Evolutionary conservation across 2,329 filamentous ascomycete genomes (phyloP).

Genomic region (Ambrosiella xylebori): DNA sequence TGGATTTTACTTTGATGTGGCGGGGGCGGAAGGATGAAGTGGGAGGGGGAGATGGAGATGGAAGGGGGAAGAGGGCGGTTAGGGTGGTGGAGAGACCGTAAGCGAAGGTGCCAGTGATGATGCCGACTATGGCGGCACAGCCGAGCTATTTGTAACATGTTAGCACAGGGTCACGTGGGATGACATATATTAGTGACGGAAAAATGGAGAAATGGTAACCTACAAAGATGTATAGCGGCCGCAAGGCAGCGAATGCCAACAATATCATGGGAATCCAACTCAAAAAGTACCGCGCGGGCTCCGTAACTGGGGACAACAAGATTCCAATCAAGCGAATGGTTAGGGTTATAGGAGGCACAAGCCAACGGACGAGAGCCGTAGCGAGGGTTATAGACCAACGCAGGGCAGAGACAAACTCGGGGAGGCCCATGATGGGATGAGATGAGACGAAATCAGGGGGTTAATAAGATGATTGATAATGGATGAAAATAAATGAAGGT

Average conservation of each 20-base stretch:
- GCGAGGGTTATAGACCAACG: no score
- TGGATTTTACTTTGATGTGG: background rate
- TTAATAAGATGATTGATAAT: no score
- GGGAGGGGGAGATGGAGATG: background rate
- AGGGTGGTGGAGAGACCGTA: constrained; percentile 4
- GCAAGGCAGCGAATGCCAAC: background rate
- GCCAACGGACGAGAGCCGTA: background rate
- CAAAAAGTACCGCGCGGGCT: background rate
- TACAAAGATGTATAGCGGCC: constrained; percentile 13
- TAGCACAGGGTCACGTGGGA: background rate
- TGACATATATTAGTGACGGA: background rate
- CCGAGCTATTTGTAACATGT: constrained; percentile 6
- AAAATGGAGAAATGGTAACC: background rate
- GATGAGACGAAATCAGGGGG: no score
- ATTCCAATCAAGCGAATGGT: background rate
- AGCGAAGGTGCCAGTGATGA: constrained; percentile 5
- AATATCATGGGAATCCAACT: background rate
- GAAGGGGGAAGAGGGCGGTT: background rate
- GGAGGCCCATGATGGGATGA: no score
- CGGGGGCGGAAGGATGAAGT: background rate
- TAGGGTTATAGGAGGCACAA: background rate
- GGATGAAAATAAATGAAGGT: no score
- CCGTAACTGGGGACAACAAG: constrained; percentile 6
- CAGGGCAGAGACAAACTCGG: no score
- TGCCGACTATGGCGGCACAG: constrained; percentile 8